Percentiles rank a stretch among this genome's conserved stretches.
phyloP scores from a whole-genome alignment of 371 early-diverging fungal genomes.

The Nematocida major region DNA sequence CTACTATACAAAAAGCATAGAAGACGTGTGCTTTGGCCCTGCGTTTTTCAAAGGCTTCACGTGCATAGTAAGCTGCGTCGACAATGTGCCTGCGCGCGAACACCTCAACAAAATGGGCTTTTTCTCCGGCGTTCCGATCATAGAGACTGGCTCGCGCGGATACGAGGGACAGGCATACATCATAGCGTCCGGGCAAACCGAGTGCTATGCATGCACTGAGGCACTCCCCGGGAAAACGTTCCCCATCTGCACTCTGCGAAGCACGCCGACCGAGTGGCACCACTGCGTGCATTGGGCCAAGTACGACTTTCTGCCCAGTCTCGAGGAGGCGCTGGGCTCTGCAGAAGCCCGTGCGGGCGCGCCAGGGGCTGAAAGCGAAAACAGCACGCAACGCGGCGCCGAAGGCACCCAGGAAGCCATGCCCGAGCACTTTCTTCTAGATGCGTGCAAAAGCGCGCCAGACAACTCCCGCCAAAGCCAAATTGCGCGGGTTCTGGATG shows the following conservation, averaged over 20 bases:
- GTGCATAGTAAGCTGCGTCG: conserved; percentile 89
- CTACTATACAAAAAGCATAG: conserved; percentile 52
- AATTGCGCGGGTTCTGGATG: no score
- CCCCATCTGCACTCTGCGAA: conserved; percentile 92
- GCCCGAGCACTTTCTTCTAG: no score
- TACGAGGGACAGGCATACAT: conserved; percentile 81
- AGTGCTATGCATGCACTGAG: conserved; percentile 93
- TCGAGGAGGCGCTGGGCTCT: conserved; percentile 69
- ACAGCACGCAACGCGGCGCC: no score
- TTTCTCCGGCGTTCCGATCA: conserved; percentile 74
- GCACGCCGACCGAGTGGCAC: conserved; percentile 83
- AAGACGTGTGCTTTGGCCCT: conserved; percentile 73
- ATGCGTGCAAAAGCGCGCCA: no score
- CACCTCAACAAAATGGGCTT: conserved; percentile 91
- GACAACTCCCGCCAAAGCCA: no score
- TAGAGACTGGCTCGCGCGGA: conserved; percentile 93
- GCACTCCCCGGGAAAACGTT: conserved; percentile 66
- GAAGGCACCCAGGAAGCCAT: no score
- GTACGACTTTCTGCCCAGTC: conserved; percentile 82
- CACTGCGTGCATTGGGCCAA: conserved; percentile 99
- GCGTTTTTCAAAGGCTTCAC: conserved; percentile 81
- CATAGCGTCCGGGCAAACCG: conserved; percentile 70
- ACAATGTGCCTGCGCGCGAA: conserved; percentile 86
- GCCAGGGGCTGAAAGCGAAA: no score
- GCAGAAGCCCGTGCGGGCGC: no score